Evolutionary conservation across 305 asterid genomes (phyloP), one percentile per base, ranked within the genome.

Genomic region (Fraxinus xanthoxyloides): DNA sequence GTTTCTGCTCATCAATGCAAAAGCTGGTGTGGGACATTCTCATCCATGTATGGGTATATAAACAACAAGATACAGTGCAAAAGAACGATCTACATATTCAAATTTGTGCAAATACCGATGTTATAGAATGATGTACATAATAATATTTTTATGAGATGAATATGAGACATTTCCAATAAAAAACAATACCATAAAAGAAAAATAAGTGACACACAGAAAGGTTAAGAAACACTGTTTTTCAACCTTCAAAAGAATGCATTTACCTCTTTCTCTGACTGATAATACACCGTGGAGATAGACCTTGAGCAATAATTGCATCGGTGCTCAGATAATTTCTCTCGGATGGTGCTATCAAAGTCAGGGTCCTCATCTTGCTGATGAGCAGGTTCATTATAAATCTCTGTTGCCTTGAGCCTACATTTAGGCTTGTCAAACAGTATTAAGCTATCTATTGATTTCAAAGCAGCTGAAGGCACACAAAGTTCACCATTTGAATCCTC

Each of bases 251-350:
- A 38, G 17, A 78, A 0, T 7, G 5, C 51, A 77, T 81, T 82
- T 91, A 97, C 99, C 99, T 94, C 99, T 83, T 95, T 97, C 87
- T 92, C 97, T 2, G 99, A 97, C 86, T 94, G 98, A 84, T 92
- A 97, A 87, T 89, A 89, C 30, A 85, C 89, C 7, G 88, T 82
- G 38, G 97, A 86, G 82, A 93, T 89, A 67, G 93, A 82, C 61
- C 87, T 89, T 67, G 90, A 92, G 86, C 99, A 97, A 84, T 85
- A 86, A 85, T 82, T 87, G 90, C 99, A 97, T 46, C 87, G 91
- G 59, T 85, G 84, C 80, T 92, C 97, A 46, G 97, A 92, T 83
- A 97, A 87, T 76, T 88, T 89, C 87, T 93, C 97, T 67, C 98
- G 89, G 76, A 97, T 89, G 77, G 89, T 85, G 84, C 86, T 89